Evolutionary conservation across 2,329 filamentous ascomycete genomes (phyloP), one percentile per base, ranked within the genome.

Genomic region (Colletotrichum endophyticum): DNA sequence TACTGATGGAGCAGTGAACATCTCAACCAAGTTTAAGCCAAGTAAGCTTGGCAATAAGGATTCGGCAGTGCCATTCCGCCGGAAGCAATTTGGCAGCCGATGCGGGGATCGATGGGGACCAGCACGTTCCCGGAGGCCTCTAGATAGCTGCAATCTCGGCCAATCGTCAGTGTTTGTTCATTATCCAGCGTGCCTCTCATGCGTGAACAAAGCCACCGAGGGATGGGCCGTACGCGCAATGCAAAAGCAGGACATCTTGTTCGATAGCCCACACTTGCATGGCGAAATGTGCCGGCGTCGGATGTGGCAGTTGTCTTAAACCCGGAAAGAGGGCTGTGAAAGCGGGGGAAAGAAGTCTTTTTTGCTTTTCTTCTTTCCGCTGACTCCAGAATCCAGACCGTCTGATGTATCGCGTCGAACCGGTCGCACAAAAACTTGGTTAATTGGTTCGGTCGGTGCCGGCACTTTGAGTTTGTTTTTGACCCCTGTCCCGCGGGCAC

Each of bases 151-250:
- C 36, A 70, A 34, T 30, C 12, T 63, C 30, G 15, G 19, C 39
- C 57, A 34, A 53, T 53, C 6, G 56, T 39, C 36, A 27, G 16
- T 36, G 30, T 19, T 9, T 39, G 19, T 36, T 15, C 7, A 36
- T 76, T 76, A 74, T 74, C 73, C 70, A 76, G 70, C 71, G 28
- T 32, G 30, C 36, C n/a, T 63, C 25, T 61, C 12, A 28, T 66
- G 74, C 66, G 61, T 64, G 74, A 68, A 66, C 64, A 61, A 69
- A 70, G 70, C 71, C 57, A 70, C 57, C 49, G 25, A 59, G 34
- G 22, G 34, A 74, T 70, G 74, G 71, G 36, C 36, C 66, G 59
- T 49, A 74, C 66, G 66, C 70, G 74, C 71, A 76, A 76, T 61
- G 70, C 59, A 53, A 59, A 49, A 62, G 66, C 56, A 57, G 59